Conservation (phyloP, 139 green algal species). For the Tetratostichococcus sp. region DNA sequence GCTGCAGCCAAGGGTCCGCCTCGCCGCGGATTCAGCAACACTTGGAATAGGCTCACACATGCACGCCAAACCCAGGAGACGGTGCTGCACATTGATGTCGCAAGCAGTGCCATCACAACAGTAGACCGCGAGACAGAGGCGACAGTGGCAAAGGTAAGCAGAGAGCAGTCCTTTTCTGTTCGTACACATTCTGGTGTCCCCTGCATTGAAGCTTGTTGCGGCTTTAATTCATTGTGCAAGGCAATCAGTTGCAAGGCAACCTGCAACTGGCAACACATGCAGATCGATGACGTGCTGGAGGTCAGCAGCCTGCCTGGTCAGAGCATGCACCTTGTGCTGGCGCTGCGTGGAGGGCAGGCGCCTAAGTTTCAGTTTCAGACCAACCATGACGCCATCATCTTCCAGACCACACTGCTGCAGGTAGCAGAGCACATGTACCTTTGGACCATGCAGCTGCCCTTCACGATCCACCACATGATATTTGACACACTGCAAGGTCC, state of each 20-base stretch:
- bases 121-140: not conserved
- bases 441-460: no score
- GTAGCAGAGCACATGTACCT: no score
- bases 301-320: not conserved
- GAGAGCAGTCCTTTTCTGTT: no score
- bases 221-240: no score
- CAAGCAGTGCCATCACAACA: not conserved
- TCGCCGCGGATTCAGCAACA: not conserved
- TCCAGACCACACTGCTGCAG: not conserved
- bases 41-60: not conserved
- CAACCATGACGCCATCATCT: not conserved
- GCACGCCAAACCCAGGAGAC: not conserved
- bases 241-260: no score
- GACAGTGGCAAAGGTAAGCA: not conserved
- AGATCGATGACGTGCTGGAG: not conserved
- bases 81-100: not conserved
- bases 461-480: no score
- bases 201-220: no score
- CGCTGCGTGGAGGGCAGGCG: not conserved
- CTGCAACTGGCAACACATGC: not conserved
- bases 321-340: not conserved
- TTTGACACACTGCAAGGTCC: no score
- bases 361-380: not conserved
- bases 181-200: no score
- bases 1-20: no score